Evolutionary conservation across 192 early-diverging fungal genomes (phyloP), one percentile per base, ranked within the genome.

Genomic region (Chytriomyces confervae): DNA sequence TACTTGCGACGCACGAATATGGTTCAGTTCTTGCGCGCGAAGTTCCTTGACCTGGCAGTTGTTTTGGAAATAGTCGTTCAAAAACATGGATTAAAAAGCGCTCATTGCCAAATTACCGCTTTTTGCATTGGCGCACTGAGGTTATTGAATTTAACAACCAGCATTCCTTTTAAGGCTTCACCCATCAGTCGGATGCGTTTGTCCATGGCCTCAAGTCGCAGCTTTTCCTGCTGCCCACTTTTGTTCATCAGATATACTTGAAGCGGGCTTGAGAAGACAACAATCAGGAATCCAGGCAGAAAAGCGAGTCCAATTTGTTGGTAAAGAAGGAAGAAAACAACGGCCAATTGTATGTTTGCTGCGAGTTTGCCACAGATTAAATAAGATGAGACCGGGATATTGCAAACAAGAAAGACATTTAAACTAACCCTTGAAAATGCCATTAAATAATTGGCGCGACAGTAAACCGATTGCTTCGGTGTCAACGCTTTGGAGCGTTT

Each of bases 281-380:
- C 62, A 44, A 76, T 76, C 18, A 76, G 47, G 50, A 76, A 76
- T n/a, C 75, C 75, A 53, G 75, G 75, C 24, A 76, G 27, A 64
- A 76, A 76, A 43, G 75, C 75, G 20, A 10, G 20, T 13, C 75
- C 75, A 46, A 76, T 65, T 67, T 76, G 64, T 24, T 67, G 75
- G 53, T 67, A 76, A 8, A 76, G 48, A 7, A 76, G 24, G 6
- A 5, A 49, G 43, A 76, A 76, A 13, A 66, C 75, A 6, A 76
- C 64, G 9, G 63, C 49, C 6, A 76, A 43, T n/a, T 29, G 20
- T 7, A 76, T 49, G 20, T 45, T 45, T 13, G 75, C 62, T 27
- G 36, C 36, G 36, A 36, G 1, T 36, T 36, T 36, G 24, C 1
- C 57, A 61, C 18, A 5, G 57, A 18, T 61, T 61, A 61, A 61